phyloP scores from a whole-genome alignment of 495 filamentous ascomycete genomes.

The Daldinia vernicosa region DNA sequence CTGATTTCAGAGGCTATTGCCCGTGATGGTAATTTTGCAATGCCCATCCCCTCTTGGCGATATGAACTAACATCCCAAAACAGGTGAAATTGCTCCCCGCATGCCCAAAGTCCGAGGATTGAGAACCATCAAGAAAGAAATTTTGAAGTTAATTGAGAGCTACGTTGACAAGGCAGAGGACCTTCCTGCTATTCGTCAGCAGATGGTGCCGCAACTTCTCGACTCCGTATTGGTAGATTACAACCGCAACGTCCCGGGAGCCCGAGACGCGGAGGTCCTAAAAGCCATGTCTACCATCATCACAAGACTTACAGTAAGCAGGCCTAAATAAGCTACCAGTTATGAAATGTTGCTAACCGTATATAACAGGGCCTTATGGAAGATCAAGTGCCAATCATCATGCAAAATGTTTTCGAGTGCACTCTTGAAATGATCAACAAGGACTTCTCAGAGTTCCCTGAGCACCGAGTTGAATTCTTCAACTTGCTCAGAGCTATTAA shows the following conservation, averaged over 20 bases:
- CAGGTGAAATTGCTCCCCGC: conserved; percentile 93
- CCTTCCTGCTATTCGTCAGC: conserved; percentile 86
- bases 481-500: conserved; percentile 96
- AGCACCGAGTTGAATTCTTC: conserved; percentile 98
- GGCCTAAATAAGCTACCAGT: conserved; percentile 12
- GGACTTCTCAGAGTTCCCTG: conserved; percentile 98
- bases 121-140: conserved; percentile 99
- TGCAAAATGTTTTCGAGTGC: conserved; percentile 99
- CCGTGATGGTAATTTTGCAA: conserved; percentile 72
- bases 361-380: conserved; percentile 83
- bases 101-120: conserved; percentile 95
- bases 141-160: conserved; percentile 95
- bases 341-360: conserved; percentile 34
- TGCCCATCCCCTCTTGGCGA: conserved; percentile 25
- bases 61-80: conserved; percentile 24
- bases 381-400: conserved; percentile 94
- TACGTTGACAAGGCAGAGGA: conserved; percentile 99
- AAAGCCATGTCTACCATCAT: conserved; percentile 98
- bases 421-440: conserved; percentile 99
- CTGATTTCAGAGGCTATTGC: conserved; percentile 92
- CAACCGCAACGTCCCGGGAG: conserved; percentile 94
- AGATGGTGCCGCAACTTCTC: conserved; percentile 95
- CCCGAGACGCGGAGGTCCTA: conserved; percentile 94
- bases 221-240: conserved; percentile 96
- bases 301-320: conserved; percentile 90